phyloP scores from a whole-genome alignment of 305 asterid genomes.

The Caryopteris hybrid region DNA sequence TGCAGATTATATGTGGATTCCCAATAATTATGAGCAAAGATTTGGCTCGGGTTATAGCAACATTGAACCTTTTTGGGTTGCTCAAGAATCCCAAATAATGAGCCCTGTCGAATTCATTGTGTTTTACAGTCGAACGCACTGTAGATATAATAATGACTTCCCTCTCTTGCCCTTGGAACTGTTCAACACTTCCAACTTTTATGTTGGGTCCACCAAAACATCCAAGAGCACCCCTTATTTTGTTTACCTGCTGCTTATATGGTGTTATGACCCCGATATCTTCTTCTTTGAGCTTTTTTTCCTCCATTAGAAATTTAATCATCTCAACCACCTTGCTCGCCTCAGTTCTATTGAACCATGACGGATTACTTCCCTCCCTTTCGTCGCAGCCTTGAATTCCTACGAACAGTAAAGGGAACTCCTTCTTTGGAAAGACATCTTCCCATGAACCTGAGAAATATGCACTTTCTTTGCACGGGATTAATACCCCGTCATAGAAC shows the following conservation, averaged over 20 bases:
- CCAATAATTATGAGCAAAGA: conserved; percentile 81
- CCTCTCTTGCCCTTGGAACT: conserved; percentile 93
- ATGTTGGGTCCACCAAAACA: conserved; percentile 30
- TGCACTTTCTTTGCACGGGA: conserved; percentile 50
- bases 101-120: conserved; percentile 67
- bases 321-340: conserved; percentile 86
- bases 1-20: conserved; percentile 92
- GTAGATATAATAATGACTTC: conserved; percentile 83
- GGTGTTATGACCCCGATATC: conserved; percentile 95
- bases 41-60: conserved; percentile 81
- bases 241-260: conserved; percentile 81
- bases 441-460: conserved; percentile 25
- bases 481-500: conserved; percentile 66
- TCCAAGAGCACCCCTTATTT: conserved; percentile 71
- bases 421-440: conserved; percentile 57
- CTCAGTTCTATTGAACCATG: conserved; percentile 93
- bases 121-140: conserved; percentile 85
- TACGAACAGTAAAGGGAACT: conserved; percentile 74
- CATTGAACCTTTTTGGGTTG: conserved; percentile 93
- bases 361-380: conserved; percentile 93
- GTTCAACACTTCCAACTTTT: conserved; percentile 94
- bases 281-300: conserved; percentile 54
- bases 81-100: conserved; percentile 88
- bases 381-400: conserved; percentile 94
- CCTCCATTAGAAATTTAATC: conserved; percentile 34